A percentile compares a stretch with the other conserved stretches of the same genome.
Conservation (phyloP, 1,139 yeast species). For the Hansenula lynferdii region DNA sequence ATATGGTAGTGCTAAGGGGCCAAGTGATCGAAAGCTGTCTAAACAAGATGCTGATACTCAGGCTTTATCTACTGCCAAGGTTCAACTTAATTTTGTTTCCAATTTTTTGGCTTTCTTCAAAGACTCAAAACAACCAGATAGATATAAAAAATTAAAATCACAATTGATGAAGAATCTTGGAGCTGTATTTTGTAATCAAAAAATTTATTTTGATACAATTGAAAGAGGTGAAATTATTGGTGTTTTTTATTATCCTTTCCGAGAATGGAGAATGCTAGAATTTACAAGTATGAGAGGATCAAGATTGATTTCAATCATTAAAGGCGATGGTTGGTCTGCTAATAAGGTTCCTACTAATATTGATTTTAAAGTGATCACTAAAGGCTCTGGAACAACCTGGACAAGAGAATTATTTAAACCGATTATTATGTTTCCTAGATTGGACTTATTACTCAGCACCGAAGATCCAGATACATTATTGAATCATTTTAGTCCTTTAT, state of each 20-base stretch:
- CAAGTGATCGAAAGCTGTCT: not conserved
- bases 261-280: not conserved
- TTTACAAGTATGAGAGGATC: not conserved
- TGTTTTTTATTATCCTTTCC: not conserved
- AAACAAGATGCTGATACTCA: not conserved
- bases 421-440: not conserved
- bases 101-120: not conserved
- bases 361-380: not conserved
- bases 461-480: not conserved
- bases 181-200: not conserved
- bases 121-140: not conserved
- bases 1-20: not conserved
- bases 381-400: not conserved
- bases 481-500: not conserved
- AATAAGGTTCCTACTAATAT: not conserved
- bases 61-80: not conserved
- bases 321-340: not conserved
- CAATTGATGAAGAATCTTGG: not conserved
- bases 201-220: not conserved
- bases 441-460: not conserved
- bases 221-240: not conserved
- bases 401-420: not conserved
- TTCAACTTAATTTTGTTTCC: not conserved
- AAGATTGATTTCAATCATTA: not conserved
- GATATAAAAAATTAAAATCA: not conserved